phyloP scores from a whole-genome alignment of 805 yeast species.

The Lipomyces sp. region DNA sequence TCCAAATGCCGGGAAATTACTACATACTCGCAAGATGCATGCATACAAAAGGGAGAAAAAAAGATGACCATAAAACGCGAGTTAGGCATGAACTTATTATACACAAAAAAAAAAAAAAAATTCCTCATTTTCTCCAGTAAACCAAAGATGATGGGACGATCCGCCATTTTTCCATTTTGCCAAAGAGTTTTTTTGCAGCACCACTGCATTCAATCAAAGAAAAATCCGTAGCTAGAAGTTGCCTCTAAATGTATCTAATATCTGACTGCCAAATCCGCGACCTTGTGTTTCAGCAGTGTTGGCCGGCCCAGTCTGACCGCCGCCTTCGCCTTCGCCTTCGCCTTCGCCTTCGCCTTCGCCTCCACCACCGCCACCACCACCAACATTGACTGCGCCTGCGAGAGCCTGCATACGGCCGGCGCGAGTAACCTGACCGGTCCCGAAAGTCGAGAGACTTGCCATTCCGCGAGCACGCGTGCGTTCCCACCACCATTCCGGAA shows the following conservation, averaged over 20 bases:
- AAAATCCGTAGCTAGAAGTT: slow-evolving; percentile 5
- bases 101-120: neutral
- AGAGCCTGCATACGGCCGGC: too few species aligned
- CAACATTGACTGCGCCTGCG: neutral
- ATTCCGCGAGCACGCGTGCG: slow-evolving; percentile 6
- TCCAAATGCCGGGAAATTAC: neutral
- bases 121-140: neutral
- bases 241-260: slow-evolving; percentile 32
- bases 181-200: neutral
- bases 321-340: neutral
- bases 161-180: neutral
- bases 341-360: slow-evolving; percentile 8
- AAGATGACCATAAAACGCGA: neutral
- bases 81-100: neutral
- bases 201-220: neutral
- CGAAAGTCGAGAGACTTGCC: slow-evolving; percentile 19
- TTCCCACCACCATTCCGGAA: slow-evolving; percentile 44
- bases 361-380: neutral
- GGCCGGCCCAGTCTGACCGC: slow-evolving; percentile 4
- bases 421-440: slow-evolving; percentile 21
- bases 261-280: slow-evolving; percentile 27
- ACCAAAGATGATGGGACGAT: neutral
- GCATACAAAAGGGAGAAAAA: neutral
- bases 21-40: neutral
- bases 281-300: slow-evolving; percentile 7